Evolutionary conservation across 805 yeast genomes (phyloP).

Genomic region (Metschnikowia proteae): DNA sequence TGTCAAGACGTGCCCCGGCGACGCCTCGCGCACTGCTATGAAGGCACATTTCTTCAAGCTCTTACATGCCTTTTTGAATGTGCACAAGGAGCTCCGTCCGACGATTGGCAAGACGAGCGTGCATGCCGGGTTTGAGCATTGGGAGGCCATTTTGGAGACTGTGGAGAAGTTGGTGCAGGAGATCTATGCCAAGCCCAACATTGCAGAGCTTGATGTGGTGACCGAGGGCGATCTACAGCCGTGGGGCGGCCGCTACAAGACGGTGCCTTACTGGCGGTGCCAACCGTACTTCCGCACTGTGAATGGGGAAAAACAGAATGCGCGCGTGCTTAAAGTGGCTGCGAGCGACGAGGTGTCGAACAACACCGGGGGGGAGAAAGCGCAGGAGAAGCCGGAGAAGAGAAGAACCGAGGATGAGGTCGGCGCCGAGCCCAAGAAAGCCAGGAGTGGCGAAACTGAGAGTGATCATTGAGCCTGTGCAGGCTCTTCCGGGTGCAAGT

Average conservation of each 20-base stretch:
- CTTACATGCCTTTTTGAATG: conserved; percentile 72
- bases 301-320: conserved; percentile 58
- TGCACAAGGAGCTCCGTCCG: conserved; percentile 75
- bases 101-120: conserved; percentile 55
- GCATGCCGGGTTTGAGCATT: conserved; percentile 33
- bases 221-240: conserved; percentile 49
- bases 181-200: conserved; percentile 50
- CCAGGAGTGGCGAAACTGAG: neutral
- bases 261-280: conserved; percentile 91
- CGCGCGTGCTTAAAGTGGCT: conserved; percentile 36
- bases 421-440: conserved; percentile 3
- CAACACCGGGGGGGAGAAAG: conserved; percentile 9
- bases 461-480: no score
- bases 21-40: conserved; percentile 78
- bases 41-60: conserved; percentile 90
- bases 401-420: conserved; percentile 4
- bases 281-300: conserved; percentile 94
- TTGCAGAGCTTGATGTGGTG: conserved; percentile 54
- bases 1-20: conserved; percentile 55
- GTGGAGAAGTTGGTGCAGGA: conserved; percentile 66
- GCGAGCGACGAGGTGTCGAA: conserved; percentile 22
- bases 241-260: conserved; percentile 82
- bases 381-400: neutral
- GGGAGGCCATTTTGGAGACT: conserved; percentile 51
- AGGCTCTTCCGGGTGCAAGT: no score